Percentiles rank a stretch among this genome's conserved stretches.
Conservation (phyloP, 2,329 filamentous ascomycete species). For the Alternaria gansuensis region DNA sequence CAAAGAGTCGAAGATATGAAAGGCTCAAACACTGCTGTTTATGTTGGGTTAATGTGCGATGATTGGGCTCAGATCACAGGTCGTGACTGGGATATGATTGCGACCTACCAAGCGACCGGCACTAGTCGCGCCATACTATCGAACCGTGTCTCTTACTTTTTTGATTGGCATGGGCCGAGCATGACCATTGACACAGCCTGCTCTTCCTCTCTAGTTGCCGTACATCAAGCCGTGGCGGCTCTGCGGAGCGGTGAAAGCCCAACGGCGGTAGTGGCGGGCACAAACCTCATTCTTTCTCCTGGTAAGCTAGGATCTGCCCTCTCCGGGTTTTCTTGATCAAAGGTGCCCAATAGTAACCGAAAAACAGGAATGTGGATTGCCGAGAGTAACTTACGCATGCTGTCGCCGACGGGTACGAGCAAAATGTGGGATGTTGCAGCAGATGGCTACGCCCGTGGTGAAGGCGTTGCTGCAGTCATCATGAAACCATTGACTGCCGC, state of each 20-base stretch:
- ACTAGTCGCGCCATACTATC: conserved; percentile 37
- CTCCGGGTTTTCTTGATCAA: neutral
- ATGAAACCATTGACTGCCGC: conserved; percentile 63
- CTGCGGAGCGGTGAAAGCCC: conserved; percentile 26
- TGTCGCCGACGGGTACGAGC: conserved; percentile 41
- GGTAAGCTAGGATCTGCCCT: neutral
- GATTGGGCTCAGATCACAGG: conserved; percentile 38
- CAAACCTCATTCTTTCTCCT: conserved; percentile 22
- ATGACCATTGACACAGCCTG: conserved; percentile 55
- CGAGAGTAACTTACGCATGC: conserved; percentile 42
- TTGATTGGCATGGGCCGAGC: conserved; percentile 49
- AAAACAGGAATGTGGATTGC: conserved; percentile 20
- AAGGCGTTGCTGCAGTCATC: conserved; percentile 62
- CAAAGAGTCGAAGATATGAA: conserved; percentile 39
- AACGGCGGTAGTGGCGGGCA: conserved; percentile 29
- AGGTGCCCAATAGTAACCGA: neutral
- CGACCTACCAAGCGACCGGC: conserved; percentile 38
- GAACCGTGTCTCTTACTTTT: conserved; percentile 52
- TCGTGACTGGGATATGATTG: conserved; percentile 29
- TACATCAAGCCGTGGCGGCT: conserved; percentile 31
- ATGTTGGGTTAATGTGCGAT: conserved; percentile 34
- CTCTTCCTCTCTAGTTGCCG: conserved; percentile 44
- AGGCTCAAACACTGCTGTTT: conserved; percentile 43
- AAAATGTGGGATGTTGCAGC: conserved; percentile 52
- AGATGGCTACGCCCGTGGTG: conserved; percentile 62